These are phyloP conservation scores for Usnea hakonensis DNA, from an alignment of 495 filamentous ascomycete genomes.

Conservation along the genomic window DNA sequence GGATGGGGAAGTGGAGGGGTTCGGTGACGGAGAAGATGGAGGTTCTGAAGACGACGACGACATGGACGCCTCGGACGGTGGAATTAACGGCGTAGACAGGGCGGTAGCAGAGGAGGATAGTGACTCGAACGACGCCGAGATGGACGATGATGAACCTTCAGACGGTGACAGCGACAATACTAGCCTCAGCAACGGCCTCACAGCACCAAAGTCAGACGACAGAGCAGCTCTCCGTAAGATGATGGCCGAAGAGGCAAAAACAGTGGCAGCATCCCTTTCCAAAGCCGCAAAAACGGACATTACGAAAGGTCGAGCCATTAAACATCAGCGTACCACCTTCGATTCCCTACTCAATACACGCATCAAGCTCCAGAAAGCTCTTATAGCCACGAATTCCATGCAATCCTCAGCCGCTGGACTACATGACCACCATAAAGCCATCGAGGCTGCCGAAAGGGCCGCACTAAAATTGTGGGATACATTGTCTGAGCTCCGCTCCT, in stretches of 20 bases:
- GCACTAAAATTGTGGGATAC: slow-evolving; percentile 81
- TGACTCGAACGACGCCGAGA: slow-evolving; percentile 24
- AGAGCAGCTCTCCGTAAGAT: slow-evolving; percentile 57
- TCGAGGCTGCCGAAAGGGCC: slow-evolving; percentile 79
- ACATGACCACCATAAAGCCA: slow-evolving; percentile 33
- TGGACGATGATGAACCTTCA: slow-evolving; percentile 23
- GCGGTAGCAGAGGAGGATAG: not conserved
- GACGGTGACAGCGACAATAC: slow-evolving; percentile 28
- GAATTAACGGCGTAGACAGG: slow-evolving; percentile 17
- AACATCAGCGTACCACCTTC: slow-evolving; percentile 73
- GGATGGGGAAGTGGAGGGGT: slow-evolving; percentile 1
- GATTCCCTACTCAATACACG: slow-evolving; percentile 79
- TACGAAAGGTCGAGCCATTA: slow-evolving; percentile 77
- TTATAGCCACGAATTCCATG: slow-evolving; percentile 71
- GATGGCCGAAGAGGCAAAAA: slow-evolving; percentile 65
- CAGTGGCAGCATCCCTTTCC: slow-evolving; percentile 59
- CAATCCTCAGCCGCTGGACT: slow-evolving; percentile 21
- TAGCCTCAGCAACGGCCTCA: slow-evolving; percentile 33
- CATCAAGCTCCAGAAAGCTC: slow-evolving; percentile 83
- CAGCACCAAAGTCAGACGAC: slow-evolving; percentile 38
- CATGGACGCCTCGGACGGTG: slow-evolving; percentile 3
- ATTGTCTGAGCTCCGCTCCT: slow-evolving; percentile 62
- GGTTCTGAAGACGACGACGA: slow-evolving; percentile 20
- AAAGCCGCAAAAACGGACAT: slow-evolving; percentile 70
- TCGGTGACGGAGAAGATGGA: slow-evolving; percentile 15